Percentiles rank a stretch among this genome's conserved stretches.
Conservation (phyloP, 129 eudicot genomes). For the sunflower (Helianthus annuus) region HanXRQr2.0-SUNRISE NC_035445.2:165896029-165896528, state of each 20-base stretch:
- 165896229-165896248: constrained; percentile 17
- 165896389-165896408: neutral
- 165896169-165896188: constrained; percentile 45
- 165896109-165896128: constrained; percentile 20
- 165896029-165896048: neutral
- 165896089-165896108: neutral
- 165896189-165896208: constrained; percentile 42
- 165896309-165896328: neutral
- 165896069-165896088: neutral
- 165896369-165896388: neutral
- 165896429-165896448: neutral
- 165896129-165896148: constrained; percentile 28
- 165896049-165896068: neutral
- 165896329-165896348: neutral
- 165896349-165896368: neutral
- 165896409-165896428: neutral
- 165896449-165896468: neutral
- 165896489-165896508: neutral
- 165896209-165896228: constrained; percentile 33
- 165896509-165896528: neutral
- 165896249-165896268: constrained; percentile 11
- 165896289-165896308: neutral
- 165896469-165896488: neutral
- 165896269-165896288: neutral
- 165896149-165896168: constrained; percentile 35